phyloP scores from a whole-genome alignment of 768 basidiomycete genomes.

The Lactarius sp. region DNA sequence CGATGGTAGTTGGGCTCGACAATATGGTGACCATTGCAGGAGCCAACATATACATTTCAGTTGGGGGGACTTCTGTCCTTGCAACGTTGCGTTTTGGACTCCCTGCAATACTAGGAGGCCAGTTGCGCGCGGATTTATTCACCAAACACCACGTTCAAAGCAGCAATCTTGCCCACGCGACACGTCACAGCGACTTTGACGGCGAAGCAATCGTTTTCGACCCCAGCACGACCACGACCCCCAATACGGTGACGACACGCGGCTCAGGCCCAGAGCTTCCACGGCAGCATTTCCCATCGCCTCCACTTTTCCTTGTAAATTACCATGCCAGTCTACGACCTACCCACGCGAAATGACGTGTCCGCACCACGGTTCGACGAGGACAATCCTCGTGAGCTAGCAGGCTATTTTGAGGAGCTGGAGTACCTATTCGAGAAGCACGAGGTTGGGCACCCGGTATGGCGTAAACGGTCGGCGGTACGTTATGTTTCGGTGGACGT shows the following conservation, averaged over 20 bases:
- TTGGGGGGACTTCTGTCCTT: neutral
- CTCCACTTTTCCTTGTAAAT: too few relatives aligned
- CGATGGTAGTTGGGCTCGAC: neutral
- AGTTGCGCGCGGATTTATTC: neutral
- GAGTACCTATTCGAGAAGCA: neutral
- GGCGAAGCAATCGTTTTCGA: neutral
- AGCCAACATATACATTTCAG: neutral
- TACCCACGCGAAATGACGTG: neutral
- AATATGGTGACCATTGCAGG: neutral
- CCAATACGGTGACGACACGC: neutral
- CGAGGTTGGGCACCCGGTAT: neutral
- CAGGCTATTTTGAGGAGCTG: neutral
- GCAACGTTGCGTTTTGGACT: neutral
- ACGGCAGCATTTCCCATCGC: too few relatives aligned
- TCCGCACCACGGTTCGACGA: constrained; percentile 35
- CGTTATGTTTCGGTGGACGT: neutral
- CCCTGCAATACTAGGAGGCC: neutral
- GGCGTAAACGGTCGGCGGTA: neutral
- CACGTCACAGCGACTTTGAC: neutral
- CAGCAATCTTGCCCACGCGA: neutral
- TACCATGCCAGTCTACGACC: neutral
- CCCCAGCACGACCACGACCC: neutral
- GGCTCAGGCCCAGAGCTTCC: too few relatives aligned
- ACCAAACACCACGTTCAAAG: neutral
- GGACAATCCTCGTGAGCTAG: neutral